Base-by-base conservation (phyloP, 257 asterid genomes). In the Coffea eugenioides region DNA sequence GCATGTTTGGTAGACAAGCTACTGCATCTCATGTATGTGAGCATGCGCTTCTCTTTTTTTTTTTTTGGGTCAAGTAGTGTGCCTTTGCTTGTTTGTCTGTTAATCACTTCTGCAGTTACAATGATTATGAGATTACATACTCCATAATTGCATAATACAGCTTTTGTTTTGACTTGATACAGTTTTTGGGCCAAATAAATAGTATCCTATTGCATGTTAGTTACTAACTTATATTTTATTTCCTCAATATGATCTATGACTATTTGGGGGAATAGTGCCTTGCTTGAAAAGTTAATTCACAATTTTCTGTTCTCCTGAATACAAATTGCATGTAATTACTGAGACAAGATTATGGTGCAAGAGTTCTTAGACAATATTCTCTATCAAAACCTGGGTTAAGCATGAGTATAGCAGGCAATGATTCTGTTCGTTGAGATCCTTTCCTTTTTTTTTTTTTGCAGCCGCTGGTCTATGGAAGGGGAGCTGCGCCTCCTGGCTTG, bases 401-500 rank as follows among this genome's bases (percentile, higher is more conserved):
- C 36, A 71, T 46, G 75, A 71, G 52, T 41, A 3, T 72, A 2
- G 15, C 13, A 6, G 34, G 72, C 36, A 64, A 64, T 21, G 11
- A 3, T 36, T 46, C 46, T 15, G 4, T 34, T 46, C 11, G 3
- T 70, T 76, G 59, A 76, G 68, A 75, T 8, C 12, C 67, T 75
- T 10, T 13, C 25, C 2, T 10, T 49, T 76, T 36, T 49, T 76
- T 36, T 46, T 31, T 75, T 79, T 77, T 79, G 83, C 92, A 91
- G 97, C 93, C 97, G 45, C 73, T 92, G 76, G 81, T 93, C 54
- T 95, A 95, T 80, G 98, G 98, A 85, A 83, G 95, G 66, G 98
- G 97, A 77, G 87, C 86, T 65, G n/a, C 92, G 13, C 97, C 99
- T 51, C 79, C 81, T 76, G 97, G 99, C 76, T 88, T 96, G 97